Evolutionary conservation across 2,329 filamentous ascomycete species (phyloP).

Genomic region (Pseudocercospora pini-densiflorae): DNA sequence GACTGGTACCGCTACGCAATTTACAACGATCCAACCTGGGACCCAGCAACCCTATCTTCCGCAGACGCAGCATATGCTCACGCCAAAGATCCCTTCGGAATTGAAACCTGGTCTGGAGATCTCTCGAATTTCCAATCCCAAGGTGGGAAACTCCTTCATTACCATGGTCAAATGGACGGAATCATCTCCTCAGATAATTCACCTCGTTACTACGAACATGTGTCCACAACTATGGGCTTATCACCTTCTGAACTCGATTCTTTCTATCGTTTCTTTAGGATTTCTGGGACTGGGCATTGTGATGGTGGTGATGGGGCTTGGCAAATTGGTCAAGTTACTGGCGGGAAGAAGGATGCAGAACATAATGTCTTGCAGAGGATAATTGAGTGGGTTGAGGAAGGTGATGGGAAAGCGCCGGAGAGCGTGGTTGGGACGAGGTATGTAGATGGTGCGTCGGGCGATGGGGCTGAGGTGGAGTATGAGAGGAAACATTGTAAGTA

Average conservation of each 20-base stretch:
- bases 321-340: constrained; percentile 43
- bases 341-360: constrained; percentile 31
- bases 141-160: constrained; percentile 54
- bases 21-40: constrained; percentile 51
- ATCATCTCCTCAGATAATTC: constrained; percentile 51
- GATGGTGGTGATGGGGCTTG: constrained; percentile 50
- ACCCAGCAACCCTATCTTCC: constrained; percentile 42
- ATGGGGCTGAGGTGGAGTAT: constrained; percentile 47
- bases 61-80: constrained; percentile 44
- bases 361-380: constrained; percentile 56
- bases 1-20: constrained; percentile 57
- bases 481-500: constrained; percentile 52
- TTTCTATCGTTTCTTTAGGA: constrained; percentile 60
- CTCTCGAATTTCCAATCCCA: constrained; percentile 44
- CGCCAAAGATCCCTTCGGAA: constrained; percentile 41
- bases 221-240: constrained; percentile 51
- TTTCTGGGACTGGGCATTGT: constrained; percentile 58
- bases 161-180: constrained; percentile 45
- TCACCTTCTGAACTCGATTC: constrained; percentile 50
- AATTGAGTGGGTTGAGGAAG: constrained; percentile 41
- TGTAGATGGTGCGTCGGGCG: constrained; percentile 41
- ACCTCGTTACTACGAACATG: constrained; percentile 53
- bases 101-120: constrained; percentile 49
- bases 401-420: constrained; percentile 32
- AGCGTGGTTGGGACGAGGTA: constrained; percentile 48